Evolutionary conservation across 2,329 filamentous ascomycete species (phyloP), one percentile per base, ranked within the genome.

Genomic region (Verticillium tricorpus): DNA sequence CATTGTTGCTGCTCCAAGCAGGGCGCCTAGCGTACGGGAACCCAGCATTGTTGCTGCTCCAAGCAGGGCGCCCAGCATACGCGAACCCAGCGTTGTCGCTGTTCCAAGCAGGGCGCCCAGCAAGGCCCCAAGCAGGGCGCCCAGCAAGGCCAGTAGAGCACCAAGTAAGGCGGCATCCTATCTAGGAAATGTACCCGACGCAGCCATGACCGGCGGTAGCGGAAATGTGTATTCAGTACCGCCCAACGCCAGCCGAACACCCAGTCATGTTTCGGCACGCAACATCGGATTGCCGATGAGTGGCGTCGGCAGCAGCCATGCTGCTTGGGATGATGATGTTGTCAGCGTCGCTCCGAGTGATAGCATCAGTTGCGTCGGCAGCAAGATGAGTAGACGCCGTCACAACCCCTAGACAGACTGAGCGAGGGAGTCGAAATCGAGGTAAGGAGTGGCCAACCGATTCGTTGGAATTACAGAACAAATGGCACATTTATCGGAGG

Each of bases 321-420:
- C 73, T 9, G 69, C 72, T 50, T 78, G 76, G 71, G 78, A 82
- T 11, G 79, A 82, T 45, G 83, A 85, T 65, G 72, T 74, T 59
- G 79, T 77, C 57, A 86, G 83, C 67, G 75, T 88, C 39, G 83
- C 80, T 54, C 85, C 85, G 1, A 82, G 80, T 67, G 85, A 88
- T 69, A 88, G 85, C 68, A 85, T 88, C 61, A 87, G 84, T 69
- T 85, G 82, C 66, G 78, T 87, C n/a, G 85, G 84, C 25, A 78
- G 70, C 64, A 73, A 76, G 52, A 72, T 71, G 62, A 70, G 69
- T 52, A 65, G 68, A 22, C 68, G 70, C 7, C 61, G 66, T 11
- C 69, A 74, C 57, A 35, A 50, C n/a, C n/a, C 45, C n/a, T 50
- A 22, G 19, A 22, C 34, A 28, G 34, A 12, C 1, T 9, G 34